Conservation (phyloP, 2,329 filamentous ascomycete species). For the Furcasterigmium furcatum region DNA sequence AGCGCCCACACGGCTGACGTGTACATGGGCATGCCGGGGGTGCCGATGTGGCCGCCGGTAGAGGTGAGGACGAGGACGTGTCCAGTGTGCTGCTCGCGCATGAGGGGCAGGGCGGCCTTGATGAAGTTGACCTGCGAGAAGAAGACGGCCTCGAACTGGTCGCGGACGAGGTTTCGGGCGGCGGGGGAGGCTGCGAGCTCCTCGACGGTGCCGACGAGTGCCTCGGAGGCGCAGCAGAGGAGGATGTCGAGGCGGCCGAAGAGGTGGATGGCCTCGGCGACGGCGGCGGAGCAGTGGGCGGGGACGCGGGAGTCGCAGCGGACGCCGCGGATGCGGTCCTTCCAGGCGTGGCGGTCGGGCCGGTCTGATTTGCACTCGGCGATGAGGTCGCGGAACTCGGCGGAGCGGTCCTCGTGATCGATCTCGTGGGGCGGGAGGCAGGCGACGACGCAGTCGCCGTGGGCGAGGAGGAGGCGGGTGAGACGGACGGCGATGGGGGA, state of each 20-base stretch:
- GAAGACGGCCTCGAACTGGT: constrained; percentile 93
- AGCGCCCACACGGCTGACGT: constrained; percentile 92
- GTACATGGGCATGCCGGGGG: constrained; percentile 86
- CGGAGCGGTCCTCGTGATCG: constrained; percentile 70
- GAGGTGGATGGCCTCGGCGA: constrained; percentile 79
- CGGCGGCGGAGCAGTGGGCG: constrained; percentile 76
- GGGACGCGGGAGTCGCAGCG: constrained; percentile 60
- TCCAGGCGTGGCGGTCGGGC: constrained; percentile 74
- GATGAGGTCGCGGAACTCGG: constrained; percentile 77
- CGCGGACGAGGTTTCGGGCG: constrained; percentile 75
- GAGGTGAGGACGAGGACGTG: constrained; percentile 90
- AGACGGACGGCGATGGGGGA: constrained; percentile 83
- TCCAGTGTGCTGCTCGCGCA: constrained; percentile 77
- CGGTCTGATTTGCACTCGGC: constrained; percentile 61
- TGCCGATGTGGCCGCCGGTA: constrained; percentile 88
- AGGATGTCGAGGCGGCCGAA: constrained; percentile 90
- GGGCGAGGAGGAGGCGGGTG: constrained; percentile 76
- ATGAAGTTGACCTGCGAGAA: constrained; percentile 97
- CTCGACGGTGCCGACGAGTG: constrained; percentile 86
- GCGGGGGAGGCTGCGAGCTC: constrained; percentile 73
- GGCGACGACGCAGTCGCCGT: constrained; percentile 87
- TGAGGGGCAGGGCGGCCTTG: constrained; percentile 77
- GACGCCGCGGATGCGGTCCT: constrained; percentile 68
- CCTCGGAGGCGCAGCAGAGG: constrained; percentile 85
- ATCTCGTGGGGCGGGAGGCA: constrained; percentile 78